These are phyloP conservation scores for Solanum medicagineum DNA, from an alignment of 257 asterid species.

Conservation along the genomic window DNA sequence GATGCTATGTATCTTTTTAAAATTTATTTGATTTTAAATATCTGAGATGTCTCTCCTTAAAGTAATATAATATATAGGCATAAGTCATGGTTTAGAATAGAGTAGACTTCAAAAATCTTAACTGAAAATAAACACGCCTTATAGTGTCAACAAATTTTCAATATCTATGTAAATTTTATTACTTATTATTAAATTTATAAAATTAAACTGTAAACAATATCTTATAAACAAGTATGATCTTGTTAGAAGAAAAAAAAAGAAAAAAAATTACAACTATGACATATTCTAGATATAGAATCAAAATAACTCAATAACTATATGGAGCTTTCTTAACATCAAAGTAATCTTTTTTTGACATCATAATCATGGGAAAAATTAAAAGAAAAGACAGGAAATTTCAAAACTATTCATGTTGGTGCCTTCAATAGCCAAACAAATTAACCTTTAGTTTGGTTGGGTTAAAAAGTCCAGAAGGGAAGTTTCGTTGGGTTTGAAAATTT, in stretches of 20 bases:
- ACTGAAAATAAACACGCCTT: too few species aligned
- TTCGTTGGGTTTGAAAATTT: not conserved
- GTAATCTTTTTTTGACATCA: not conserved
- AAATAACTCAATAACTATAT: not conserved
- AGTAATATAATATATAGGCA: too few species aligned
- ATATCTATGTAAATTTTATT: too few species aligned
- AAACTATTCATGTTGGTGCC: not conserved
- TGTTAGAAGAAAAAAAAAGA: not conserved
- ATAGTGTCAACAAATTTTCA: too few species aligned
- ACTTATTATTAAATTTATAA: not conserved
- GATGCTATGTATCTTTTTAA: too few species aligned
- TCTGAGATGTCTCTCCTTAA: too few species aligned
- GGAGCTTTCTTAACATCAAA: not conserved
- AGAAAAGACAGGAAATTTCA: not conserved
- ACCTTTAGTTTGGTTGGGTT: not conserved
- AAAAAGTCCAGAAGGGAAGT: not conserved
- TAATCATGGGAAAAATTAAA: not conserved
- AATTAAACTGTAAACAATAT: not conserved
- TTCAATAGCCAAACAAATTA: not conserved
- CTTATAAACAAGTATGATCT: not conserved
- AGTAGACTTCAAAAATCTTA: too few species aligned
- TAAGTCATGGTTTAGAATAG: too few species aligned
- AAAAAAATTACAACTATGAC: not conserved
- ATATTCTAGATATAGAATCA: not conserved
- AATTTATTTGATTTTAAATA: too few species aligned